Percentiles rank a stretch among this genome's conserved stretches.
Conservation (phyloP, 345 rosid genomes). For the Cardamine resedifolia region DNA sequence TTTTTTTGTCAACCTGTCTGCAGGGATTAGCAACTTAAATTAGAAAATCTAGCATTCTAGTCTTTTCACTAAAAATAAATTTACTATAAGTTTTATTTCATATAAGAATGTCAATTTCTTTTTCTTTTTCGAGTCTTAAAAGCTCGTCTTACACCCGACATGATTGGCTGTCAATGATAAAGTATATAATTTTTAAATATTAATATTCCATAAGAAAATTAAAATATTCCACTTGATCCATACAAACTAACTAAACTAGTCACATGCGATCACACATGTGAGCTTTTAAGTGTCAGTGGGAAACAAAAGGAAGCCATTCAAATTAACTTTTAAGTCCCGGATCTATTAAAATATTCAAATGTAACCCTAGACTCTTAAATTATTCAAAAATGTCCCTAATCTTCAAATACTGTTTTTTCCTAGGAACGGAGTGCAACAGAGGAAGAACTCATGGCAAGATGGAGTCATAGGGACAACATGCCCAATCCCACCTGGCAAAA, state of each 20-base stretch:
- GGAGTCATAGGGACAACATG: constrained; percentile 90
- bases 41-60: background rate
- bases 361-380: background rate
- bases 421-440: constrained; percentile 91
- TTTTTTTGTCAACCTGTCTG: background rate
- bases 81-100: background rate
- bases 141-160: constrained; percentile 35
- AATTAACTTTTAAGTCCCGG: background rate
- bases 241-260: constrained; percentile 21
- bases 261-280: constrained; percentile 37
- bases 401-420: background rate
- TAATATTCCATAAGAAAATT: background rate
- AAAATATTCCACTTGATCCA: constrained; percentile 18
- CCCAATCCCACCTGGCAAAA: constrained; percentile 84
- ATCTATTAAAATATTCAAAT: background rate
- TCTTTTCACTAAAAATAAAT: background rate
- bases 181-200: background rate
- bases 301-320: constrained; percentile 6
- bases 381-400: background rate
- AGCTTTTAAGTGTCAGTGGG: constrained; percentile 27
- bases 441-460: constrained; percentile 86
- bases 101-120: background rate
- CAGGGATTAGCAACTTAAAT: background rate
- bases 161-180: constrained; percentile 30
- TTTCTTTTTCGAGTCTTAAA: constrained; percentile 8